Percentiles rank a stretch among this genome's conserved stretches.
These are phyloP conservation scores for Gaeumannomyces tritici DNA, from an alignment of 2,329 filamentous ascomycete genomes.

Conservation along the genomic window DNA sequence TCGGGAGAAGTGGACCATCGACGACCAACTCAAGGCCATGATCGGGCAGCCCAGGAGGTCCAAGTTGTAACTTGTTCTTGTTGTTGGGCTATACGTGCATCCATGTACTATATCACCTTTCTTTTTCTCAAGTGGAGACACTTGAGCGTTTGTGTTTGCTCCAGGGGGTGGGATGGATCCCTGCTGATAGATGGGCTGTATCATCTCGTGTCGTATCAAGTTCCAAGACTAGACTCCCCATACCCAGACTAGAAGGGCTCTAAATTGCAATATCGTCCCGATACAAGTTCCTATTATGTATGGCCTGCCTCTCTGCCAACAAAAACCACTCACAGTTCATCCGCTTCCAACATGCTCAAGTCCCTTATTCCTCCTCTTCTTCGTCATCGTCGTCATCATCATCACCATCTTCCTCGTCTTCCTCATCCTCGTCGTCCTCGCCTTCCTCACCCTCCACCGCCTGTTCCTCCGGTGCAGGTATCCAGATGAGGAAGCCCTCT, in stretches of 20 bases:
- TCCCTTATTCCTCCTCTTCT: neutral
- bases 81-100: neutral
- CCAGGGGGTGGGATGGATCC: too few species aligned
- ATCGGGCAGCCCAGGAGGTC: slow-evolving; percentile 2
- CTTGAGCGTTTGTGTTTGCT: too few species aligned
- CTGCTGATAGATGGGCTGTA: neutral
- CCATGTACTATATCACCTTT: neutral
- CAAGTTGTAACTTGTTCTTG: neutral
- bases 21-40: slow-evolving; percentile 36
- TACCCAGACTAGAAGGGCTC: neutral
- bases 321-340: neutral
- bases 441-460: slow-evolving; percentile 5
- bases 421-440: neutral
- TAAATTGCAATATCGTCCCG: neutral
- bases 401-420: neutral
- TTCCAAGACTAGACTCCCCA: too few species aligned
- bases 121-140: too few species aligned
- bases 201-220: neutral
- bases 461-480: slow-evolving; percentile 33
- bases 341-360: neutral
- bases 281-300: neutral
- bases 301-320: neutral
- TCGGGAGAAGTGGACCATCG: slow-evolving; percentile 45
- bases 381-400: neutral
- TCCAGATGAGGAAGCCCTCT: slow-evolving; percentile 55